These are phyloP conservation scores for Adenanthera pavonina DNA, from an alignment of 306 rosid genomes.

Conservation along the genomic window DNA sequence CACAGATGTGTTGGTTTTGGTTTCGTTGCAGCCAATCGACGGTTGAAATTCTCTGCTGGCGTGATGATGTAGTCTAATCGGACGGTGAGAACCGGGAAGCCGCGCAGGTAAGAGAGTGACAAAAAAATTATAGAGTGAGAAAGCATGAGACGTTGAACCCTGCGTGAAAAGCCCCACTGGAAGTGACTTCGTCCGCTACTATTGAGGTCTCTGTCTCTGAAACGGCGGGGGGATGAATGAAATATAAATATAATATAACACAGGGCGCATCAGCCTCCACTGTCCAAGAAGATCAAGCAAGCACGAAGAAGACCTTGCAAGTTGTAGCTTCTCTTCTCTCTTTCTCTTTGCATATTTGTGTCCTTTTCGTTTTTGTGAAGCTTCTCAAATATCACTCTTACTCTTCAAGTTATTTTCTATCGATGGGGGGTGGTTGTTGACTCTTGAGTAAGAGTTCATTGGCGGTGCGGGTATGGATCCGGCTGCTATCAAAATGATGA, in stretches of 20 bases:
- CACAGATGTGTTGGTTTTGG: background rate
- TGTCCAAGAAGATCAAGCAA: slow-evolving; percentile 65
- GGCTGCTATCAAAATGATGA: slow-evolving; percentile 51
- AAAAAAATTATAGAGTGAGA: background rate
- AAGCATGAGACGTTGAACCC: slow-evolving; percentile 38
- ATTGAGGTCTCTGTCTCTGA: slow-evolving; percentile 62
- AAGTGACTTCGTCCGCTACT: slow-evolving; percentile 58
- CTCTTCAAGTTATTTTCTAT: background rate
- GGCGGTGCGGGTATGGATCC: slow-evolving; percentile 59
- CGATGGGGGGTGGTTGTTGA: background rate
- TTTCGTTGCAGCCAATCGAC: background rate
- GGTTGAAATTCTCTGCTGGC: fast-evolving
- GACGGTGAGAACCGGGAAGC: slow-evolving; percentile 35
- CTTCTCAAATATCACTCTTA: background rate
- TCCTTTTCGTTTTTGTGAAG: background rate
- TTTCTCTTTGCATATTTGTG: background rate
- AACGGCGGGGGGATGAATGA: slow-evolving; percentile 37
- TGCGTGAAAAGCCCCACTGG: slow-evolving; percentile 63
- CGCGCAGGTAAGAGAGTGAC: background rate
- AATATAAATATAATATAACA: slow-evolving; percentile 27
- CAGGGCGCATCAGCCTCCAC: slow-evolving; percentile 69
- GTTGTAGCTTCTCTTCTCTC: background rate
- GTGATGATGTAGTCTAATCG: slow-evolving; percentile 15
- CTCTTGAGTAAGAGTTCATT: background rate
- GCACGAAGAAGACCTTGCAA: slow-evolving; percentile 19